Percentiles rank a stretch among this genome's conserved stretches.
These are phyloP conservation scores for Lablab purpureus DNA, from an alignment of 306 rosid genomes.

Conservation along the genomic window DNA sequence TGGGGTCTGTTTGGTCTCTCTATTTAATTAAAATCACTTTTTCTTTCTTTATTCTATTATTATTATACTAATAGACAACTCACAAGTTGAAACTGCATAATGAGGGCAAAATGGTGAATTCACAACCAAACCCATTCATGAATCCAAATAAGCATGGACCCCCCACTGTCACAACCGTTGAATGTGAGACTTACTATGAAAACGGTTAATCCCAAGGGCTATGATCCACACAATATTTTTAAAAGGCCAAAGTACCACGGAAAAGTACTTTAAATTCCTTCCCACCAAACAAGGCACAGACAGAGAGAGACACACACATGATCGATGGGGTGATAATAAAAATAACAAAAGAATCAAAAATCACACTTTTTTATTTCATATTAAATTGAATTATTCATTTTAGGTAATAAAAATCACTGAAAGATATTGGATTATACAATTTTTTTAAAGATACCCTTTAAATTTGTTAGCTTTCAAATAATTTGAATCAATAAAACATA, in stretches of 20 bases:
- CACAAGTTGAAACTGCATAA: not conserved
- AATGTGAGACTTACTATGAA: slow-evolving; percentile 46
- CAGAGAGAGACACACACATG: slow-evolving; percentile 11
- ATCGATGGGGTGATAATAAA: not conserved
- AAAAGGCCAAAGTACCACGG: slow-evolving; percentile 68
- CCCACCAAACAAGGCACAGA: slow-evolving; percentile 44
- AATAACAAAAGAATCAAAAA: too few relatives aligned
- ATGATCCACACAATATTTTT: slow-evolving; percentile 7
- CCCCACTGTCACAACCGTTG: slow-evolving; percentile 54
- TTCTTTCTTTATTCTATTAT: not conserved
- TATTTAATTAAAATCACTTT: slow-evolving; percentile 8
- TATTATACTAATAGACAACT: not conserved
- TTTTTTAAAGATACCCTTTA: too few relatives aligned
- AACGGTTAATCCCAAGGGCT: slow-evolving; percentile 18
- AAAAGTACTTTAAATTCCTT: slow-evolving; percentile 50
- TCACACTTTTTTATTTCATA: too few relatives aligned
- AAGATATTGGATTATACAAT: too few relatives aligned
- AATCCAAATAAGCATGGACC: slow-evolving; percentile 42
- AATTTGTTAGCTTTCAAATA: too few relatives aligned
- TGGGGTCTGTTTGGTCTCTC: slow-evolving; percentile 24
- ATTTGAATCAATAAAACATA: too few relatives aligned
- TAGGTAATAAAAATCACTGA: too few relatives aligned
- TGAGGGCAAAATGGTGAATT: slow-evolving; percentile 33
- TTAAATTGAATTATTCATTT: too few relatives aligned
- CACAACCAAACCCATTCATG: not conserved